These are phyloP conservation scores for Emydomyces testavorans DNA, from an alignment of 2,329 filamentous ascomycete species.

Conservation along the genomic window DNA sequence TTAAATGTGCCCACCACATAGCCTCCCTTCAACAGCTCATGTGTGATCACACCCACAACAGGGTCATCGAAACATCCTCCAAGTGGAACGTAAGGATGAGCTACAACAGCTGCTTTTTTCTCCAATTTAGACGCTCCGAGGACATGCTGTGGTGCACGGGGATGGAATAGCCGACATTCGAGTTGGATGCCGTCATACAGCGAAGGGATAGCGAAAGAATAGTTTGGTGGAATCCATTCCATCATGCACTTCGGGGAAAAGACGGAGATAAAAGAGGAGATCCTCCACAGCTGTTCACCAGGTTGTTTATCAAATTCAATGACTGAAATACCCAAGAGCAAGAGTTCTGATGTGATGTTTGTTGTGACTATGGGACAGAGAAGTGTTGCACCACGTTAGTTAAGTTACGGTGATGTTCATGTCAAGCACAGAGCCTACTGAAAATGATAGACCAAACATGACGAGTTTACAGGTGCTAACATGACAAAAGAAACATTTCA, in stretches of 20 bases:
- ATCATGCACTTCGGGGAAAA: background rate
- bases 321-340: too few relatives aligned
- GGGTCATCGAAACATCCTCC: conserved; percentile 78
- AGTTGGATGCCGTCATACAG: conserved; percentile 65
- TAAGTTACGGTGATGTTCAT: too few relatives aligned
- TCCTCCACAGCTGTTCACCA: too few relatives aligned
- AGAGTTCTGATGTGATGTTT: too few relatives aligned
- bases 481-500: too few relatives aligned
- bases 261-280: too few relatives aligned
- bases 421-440: too few relatives aligned
- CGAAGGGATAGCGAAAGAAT: conserved; percentile 68
- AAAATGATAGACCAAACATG: too few relatives aligned
- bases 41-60: conserved; percentile 56
- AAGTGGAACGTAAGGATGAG: conserved; percentile 81
- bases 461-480: too few relatives aligned
- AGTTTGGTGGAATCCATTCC: conserved; percentile 18
- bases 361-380: too few relatives aligned
- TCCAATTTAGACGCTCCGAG: background rate
- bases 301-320: too few relatives aligned
- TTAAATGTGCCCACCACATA: conserved; percentile 83
- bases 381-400: too few relatives aligned
- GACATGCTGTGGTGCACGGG: conserved; percentile 27
- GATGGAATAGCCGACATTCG: conserved; percentile 74
- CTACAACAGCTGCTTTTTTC: conserved; percentile 52
- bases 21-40: conserved; percentile 54